A percentile compares a stretch with the other conserved stretches of the same genome.
Conservation (phyloP, 257 asterid species). For the Solanum habrochaites region DNA sequence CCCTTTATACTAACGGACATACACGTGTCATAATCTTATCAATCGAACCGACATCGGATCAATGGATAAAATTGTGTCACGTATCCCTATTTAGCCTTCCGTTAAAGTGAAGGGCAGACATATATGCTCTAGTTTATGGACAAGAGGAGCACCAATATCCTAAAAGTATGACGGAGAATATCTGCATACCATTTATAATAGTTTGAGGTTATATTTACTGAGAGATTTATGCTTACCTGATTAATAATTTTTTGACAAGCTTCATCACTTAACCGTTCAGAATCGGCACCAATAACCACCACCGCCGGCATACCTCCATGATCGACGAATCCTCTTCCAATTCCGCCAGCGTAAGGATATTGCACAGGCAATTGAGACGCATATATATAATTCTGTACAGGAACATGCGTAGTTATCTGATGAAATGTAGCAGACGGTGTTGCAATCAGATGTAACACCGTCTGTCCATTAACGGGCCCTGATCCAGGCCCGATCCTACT, state of each 20-base stretch:
- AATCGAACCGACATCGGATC: too few relatives aligned
- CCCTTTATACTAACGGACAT: too few relatives aligned
- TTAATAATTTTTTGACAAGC: slow-evolving; percentile 50
- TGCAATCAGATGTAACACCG: neutral
- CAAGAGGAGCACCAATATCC: accelerated
- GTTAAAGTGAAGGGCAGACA: too few relatives aligned
- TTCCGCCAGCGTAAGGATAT: neutral
- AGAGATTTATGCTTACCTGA: slow-evolving; percentile 29
- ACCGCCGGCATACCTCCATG: neutral
- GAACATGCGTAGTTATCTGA: neutral
- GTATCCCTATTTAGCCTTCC: too few relatives aligned
- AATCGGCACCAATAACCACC: slow-evolving; percentile 17
- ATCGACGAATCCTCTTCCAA: slow-evolving; percentile 18
- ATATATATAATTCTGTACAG: slow-evolving; percentile 1
- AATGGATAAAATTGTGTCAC: too few relatives aligned
- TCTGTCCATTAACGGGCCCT: neutral
- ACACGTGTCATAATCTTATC: too few relatives aligned
- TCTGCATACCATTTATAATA: too few relatives aligned
- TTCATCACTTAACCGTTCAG: slow-evolving; percentile 24
- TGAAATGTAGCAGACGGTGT: neutral
- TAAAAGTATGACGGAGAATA: too few relatives aligned
- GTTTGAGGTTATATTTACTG: too few relatives aligned
- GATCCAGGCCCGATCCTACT: neutral
- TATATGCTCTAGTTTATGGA: too few relatives aligned
- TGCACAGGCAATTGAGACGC: neutral